phyloP scores from a whole-genome alignment of 2,329 filamentous ascomycete species.

The Magnaporthiopsis rhizophila region DNA sequence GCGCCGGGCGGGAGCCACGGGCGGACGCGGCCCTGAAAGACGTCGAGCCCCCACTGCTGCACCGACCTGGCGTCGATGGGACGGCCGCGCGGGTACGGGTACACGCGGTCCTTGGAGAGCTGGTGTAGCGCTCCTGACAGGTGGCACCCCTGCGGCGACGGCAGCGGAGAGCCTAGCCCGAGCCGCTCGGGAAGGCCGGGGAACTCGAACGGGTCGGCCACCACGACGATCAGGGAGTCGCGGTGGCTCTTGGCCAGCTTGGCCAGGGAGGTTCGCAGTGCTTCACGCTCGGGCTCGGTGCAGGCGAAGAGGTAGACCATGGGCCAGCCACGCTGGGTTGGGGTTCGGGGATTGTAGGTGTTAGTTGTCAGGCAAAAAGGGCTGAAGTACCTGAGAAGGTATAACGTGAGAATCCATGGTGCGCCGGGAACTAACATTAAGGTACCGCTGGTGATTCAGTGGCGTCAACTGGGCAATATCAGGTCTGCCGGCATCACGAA shows the following conservation, averaged over 20 bases:
- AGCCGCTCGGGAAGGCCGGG: slow-evolving; percentile 24
- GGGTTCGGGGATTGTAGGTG: background rate
- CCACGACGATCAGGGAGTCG: slow-evolving; percentile 25
- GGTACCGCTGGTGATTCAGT: slow-evolving; percentile 24
- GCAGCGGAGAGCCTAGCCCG: slow-evolving; percentile 14
- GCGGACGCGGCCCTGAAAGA: slow-evolving; percentile 27
- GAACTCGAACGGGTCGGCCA: slow-evolving; percentile 27
- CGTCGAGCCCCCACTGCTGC: slow-evolving; percentile 28
- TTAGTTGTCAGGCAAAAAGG: too few relatives aligned
- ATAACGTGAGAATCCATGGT: background rate
- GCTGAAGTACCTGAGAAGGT: too few relatives aligned
- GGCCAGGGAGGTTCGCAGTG: slow-evolving; percentile 20
- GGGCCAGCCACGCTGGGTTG: slow-evolving; percentile 23
- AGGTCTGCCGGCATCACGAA: slow-evolving; percentile 19
- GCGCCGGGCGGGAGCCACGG: slow-evolving; percentile 25
- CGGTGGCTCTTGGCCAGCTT: slow-evolving; percentile 25
- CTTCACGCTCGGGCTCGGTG: slow-evolving; percentile 20
- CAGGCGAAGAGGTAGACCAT: slow-evolving; percentile 30
- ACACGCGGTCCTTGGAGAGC: slow-evolving; percentile 26
- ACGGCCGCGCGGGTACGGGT: slow-evolving; percentile 23
- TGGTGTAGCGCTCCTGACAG: slow-evolving; percentile 26
- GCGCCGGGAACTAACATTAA: slow-evolving; percentile 21
- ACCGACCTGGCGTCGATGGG: slow-evolving; percentile 20
- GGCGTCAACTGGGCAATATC: slow-evolving; percentile 25
- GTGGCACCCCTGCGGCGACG: background rate